Evolutionary conservation across 2,329 filamentous ascomycete genomes (phyloP).

Genomic region (Phoma sp.): DNA sequence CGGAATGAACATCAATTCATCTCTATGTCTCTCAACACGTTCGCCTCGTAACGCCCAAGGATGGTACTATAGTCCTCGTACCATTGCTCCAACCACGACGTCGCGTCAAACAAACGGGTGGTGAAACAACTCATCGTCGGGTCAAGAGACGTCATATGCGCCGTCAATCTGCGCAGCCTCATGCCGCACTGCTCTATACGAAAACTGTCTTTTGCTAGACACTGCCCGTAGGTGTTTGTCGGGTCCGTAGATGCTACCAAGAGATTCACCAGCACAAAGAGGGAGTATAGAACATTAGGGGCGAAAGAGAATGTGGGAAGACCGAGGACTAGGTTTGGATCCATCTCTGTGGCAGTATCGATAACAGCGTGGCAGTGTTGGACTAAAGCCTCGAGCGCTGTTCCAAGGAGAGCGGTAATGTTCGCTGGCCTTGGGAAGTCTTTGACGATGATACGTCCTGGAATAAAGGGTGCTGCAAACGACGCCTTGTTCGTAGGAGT

Average conservation of each 20-base stretch:
- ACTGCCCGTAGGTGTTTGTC: conserved; percentile 33
- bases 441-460: conserved; percentile 32
- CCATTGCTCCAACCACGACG: conserved; percentile 36
- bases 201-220: conserved; percentile 23
- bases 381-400: conserved; percentile 23
- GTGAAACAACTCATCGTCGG: conserved; percentile 35
- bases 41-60: conserved; percentile 30
- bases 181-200: conserved; percentile 29
- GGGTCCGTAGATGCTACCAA: conserved; percentile 31
- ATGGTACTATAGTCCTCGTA: conserved; percentile 33
- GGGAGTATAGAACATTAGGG: conserved; percentile 30
- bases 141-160: conserved; percentile 25
- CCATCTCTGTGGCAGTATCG: conserved; percentile 29
- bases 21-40: conserved; percentile 9
- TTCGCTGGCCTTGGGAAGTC: conserved; percentile 32
- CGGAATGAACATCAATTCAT: not conserved
- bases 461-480: conserved; percentile 36
- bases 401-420: conserved; percentile 25
- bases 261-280: conserved; percentile 33
- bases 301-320: conserved; percentile 35
- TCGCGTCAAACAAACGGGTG: conserved; percentile 36
- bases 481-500: conserved; percentile 36
- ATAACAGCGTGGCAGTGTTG: conserved; percentile 35
- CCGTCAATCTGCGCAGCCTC: conserved; percentile 26
- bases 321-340: conserved; percentile 29